phyloP scores from a whole-genome alignment of 345 rosid species.

The Sonneratia alba region DNA sequence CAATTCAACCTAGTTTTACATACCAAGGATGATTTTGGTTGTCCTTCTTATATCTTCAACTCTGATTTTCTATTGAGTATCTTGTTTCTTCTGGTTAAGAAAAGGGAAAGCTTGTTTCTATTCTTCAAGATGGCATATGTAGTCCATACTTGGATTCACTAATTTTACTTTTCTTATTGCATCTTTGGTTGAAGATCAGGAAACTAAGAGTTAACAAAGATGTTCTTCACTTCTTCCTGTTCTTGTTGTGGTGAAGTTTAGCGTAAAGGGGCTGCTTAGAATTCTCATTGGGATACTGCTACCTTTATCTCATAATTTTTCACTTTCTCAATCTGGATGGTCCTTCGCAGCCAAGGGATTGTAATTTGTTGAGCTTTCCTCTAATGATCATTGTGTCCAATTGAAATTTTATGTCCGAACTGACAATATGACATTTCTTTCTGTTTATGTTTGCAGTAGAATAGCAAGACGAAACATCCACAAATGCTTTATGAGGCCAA shows the following conservation, averaged over 20 bases:
- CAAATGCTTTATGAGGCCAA: constrained; percentile 87
- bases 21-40: too few relatives aligned
- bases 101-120: not conserved
- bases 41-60: not conserved
- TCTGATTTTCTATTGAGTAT: not conserved
- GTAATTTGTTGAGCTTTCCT: not conserved
- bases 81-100: not conserved
- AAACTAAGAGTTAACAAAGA: not conserved
- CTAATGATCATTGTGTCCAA: not conserved
- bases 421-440: not conserved
- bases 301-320: not conserved
- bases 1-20: too few relatives aligned
- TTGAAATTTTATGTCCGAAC: not conserved
- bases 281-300: not conserved
- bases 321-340: not conserved
- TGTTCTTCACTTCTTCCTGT: not conserved
- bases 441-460: constrained; percentile 43
- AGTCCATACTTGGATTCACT: too few relatives aligned
- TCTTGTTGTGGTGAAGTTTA: not conserved
- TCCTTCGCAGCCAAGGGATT: not conserved
- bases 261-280: too few relatives aligned
- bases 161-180: not conserved
- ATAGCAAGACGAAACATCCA: constrained; percentile 73
- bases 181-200: not conserved
- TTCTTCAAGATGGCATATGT: not conserved